Evolutionary conservation across 768 basidiomycete genomes (phyloP), one percentile per base, ranked within the genome.

Genomic region (Tulasnella sp.): DNA sequence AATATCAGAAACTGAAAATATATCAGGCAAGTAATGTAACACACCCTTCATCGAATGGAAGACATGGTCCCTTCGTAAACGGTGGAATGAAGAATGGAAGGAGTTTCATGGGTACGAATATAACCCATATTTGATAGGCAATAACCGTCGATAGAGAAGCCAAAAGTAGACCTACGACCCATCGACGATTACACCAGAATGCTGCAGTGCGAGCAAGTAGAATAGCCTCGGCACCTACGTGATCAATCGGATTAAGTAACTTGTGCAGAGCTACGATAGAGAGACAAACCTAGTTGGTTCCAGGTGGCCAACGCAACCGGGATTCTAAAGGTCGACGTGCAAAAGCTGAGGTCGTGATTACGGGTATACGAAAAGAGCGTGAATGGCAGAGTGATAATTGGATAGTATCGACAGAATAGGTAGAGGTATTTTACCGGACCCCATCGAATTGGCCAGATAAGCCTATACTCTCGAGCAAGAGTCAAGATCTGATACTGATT

Each of bases 301-400:
- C 33, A 39, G 19, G 48, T 50, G 6, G 37, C 48, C 7, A 50
- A 35, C 8, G 48, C 48, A 9, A 50, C 48, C 7, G 48, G 48
- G 22, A 77, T 85, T 68, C 72, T 80, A 69, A 74, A 88, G 51
- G 84, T 81, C 60, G 70, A 75, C 59, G 80, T 64, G 64, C 84
- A 88, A 8, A 72, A 73, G 56, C 74, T 76, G 51, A 65, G 58
- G 8, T 76, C 61, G 58, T 88, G 85, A 62, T 84, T 75, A 58
- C 73, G 69, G 41, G 81, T 79, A 60, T 87, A 87, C 57, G 77
- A 78, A 62, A 76, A 86, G 39, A 88, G 70, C 40, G 85, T 70
- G 61, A 83, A 85, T 5, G 85, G 84, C 25, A 85, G 80, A 42
- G 84, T 80, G 37, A 69, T 72, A 53, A 88, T 78, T 53, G 87